Evolutionary conservation across 176 grass and related monocot species (phyloP), one percentile per base, ranked within the genome.

Genomic region (Miscanthus lutarioriparius): DNA sequence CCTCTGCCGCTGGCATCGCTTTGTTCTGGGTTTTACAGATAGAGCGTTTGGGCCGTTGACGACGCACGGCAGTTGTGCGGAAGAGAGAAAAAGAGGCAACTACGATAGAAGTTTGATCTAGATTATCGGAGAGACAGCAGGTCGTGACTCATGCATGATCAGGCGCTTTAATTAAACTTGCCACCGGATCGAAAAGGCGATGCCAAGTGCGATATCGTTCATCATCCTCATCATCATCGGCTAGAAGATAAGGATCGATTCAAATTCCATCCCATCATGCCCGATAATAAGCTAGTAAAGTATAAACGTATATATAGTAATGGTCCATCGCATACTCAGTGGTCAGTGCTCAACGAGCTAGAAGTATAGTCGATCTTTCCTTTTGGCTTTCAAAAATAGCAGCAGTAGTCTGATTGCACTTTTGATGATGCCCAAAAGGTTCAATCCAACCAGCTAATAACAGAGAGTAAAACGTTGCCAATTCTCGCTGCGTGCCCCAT

Each of bases 211-310:
- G 56, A n/a, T 27, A 5, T 26, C 66, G 67, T 33, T 74, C 39
- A 38, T 79, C 51, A 33, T 19, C 17, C 2, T 36, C 17, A 6
- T 70, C 67, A 6, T 43, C 36, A 1, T 6, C 16, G 17, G 17
- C 5, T 22, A 56, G 17, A 59, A 67, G 76, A 39, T 49, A 86
- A 79, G 76, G 26, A 79, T 80, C 37, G 25, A 78, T 78, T 41
- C 75, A 6, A 19, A 25, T 26, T 63, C 15, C 23, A 44, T 22
- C 16, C 14, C 7, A 4, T 61, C n/a, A n/a, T n/a, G n/a, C n/a
- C n/a, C n/a, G n/a, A n/a, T n/a, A n/a, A n/a, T n/a, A n/a, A n/a
- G n/a, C n/a, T n/a, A n/a, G n/a, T n/a, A n/a, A n/a, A n/a, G n/a
- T n/a, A n/a, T n/a, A n/a, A n/a, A n/a, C n/a, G n/a, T n/a, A n/a